Conservation (phyloP, 2,329 filamentous ascomycete species). For the Neopestalotiopsis rosae region DNA sequence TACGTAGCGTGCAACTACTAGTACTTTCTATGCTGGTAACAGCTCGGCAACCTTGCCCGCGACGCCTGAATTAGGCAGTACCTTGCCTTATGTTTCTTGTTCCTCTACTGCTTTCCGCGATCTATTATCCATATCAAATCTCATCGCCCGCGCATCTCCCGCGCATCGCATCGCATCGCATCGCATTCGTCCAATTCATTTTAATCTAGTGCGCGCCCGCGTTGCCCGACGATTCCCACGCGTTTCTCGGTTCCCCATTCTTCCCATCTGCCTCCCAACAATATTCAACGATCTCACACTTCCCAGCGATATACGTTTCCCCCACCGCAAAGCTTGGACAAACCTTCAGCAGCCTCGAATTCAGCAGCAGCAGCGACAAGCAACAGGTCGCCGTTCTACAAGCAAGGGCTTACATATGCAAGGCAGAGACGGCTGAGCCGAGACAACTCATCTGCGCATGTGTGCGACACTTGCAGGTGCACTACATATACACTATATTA, state of each 20-base stretch:
- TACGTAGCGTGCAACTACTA: too few relatives aligned
- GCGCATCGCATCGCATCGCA: slow-evolving; percentile 2
- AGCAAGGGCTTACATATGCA: background rate
- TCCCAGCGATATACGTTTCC: background rate
- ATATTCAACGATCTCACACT: slow-evolving; percentile 6
- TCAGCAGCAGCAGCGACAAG: background rate
- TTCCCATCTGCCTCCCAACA: background rate
- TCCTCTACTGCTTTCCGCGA: background rate
- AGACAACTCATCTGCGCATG: slow-evolving; percentile 7
- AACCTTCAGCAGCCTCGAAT: slow-evolving; percentile 5
- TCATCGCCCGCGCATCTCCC: slow-evolving; percentile 11
- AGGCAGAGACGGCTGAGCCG: slow-evolving; percentile 3
- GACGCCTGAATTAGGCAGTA: background rate
- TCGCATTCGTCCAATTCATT: slow-evolving; percentile 10
- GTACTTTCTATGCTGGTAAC: too few relatives aligned
- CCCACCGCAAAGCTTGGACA: slow-evolving; percentile 3
- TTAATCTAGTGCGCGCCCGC: slow-evolving; percentile 12
- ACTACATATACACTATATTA: background rate
- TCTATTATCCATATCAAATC: background rate
- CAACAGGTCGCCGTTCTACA: background rate
- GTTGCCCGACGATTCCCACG: slow-evolving; percentile 9
- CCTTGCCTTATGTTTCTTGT: background rate
- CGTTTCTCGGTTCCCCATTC: background rate
- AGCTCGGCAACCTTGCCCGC: background rate
- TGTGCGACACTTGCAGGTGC: background rate